Base-by-base conservation (phyloP, 805 yeast genomes). In the Yueomyces sinensis region DNA sequence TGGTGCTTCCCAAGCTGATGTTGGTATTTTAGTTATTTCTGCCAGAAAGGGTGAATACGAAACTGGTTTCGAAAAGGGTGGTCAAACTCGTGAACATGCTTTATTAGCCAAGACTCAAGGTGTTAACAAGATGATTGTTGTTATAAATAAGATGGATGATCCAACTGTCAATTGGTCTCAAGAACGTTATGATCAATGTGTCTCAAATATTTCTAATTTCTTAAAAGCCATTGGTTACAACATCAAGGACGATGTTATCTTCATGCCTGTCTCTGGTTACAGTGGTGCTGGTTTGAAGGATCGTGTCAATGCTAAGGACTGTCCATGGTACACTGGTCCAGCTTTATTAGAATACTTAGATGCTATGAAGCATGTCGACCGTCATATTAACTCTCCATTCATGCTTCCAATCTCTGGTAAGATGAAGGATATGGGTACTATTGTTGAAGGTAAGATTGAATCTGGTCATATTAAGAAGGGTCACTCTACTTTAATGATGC, bases 31-130 rank as follows among this genome's bases (percentile, higher is more conserved):
- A 52, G 99, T 91, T 33, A 91, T 91, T 49, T 82, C 95, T 43
- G 97, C 97, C 32, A 82, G 99, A 71, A 86, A 87, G 63, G 99
- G 99, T 65, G 99, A 91, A 62, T 91, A 91, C 63, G 99, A 91
- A 67, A 91, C 98, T 36, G 98, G 98, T 41, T 89, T 89, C 55
- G 98, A 89, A 68, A 83, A 86, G 61, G 97, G 97, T 53, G 98
- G 98, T 47, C 98, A 89, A 67, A 87, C 97, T 27, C 79, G 96
- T 66, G 97, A 87, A 70, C 98, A 89, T 56, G 97, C 97, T 11
- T 67, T 89, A 40, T 70, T 89, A 57, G 98, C 98, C 42, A 91
- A 89, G 70, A 91, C 96, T 34, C 97, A 89, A 65, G 98, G 98
- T 65, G 95, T 89, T 42, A 84, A 89, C 68, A 81, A 78, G 59